Percentiles rank a stretch among this genome's conserved stretches.
These are phyloP conservation scores for Athelia psychrophila DNA, from an alignment of 1,284 basidiomycete species.

Conservation along the genomic window DNA sequence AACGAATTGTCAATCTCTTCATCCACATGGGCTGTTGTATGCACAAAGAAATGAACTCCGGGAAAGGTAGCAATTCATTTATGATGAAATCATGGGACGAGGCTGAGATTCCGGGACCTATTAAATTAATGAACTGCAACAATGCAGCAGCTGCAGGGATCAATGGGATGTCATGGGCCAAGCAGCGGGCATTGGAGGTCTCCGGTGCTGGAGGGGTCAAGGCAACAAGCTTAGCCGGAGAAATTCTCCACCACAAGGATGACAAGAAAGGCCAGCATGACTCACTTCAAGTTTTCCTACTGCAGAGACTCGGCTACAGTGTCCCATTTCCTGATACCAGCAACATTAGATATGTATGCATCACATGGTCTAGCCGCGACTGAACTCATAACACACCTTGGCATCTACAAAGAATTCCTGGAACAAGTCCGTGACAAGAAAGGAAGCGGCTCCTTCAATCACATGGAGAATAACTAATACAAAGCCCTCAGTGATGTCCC, in stretches of 20 bases:
- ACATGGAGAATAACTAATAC: constrained; percentile 28
- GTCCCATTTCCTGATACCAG: constrained; percentile 10
- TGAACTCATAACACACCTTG: constrained; percentile 3
- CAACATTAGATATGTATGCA: constrained; percentile 10
- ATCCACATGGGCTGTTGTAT: constrained; percentile 30
- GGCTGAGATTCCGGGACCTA: constrained; percentile 11
- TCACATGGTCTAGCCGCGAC: constrained; percentile 7
- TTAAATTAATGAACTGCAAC: constrained; percentile 25
- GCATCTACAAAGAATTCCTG: constrained; percentile 17
- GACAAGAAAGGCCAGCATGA: constrained; percentile 31
- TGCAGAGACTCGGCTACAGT: constrained; percentile 7
- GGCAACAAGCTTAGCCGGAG: constrained; percentile 21
- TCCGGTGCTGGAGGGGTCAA: constrained; percentile 26
- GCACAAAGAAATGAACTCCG: constrained; percentile 35
- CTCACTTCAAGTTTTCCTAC: constrained; percentile 11
- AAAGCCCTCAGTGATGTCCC: constrained; percentile 19
- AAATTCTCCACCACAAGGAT: constrained; percentile 28
- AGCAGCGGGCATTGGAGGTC: constrained; percentile 13
- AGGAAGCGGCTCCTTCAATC: constrained; percentile 13
- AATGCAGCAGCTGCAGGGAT: constrained; percentile 19
- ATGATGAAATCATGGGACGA: constrained; percentile 20
- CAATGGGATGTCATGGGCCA: constrained; percentile 6
- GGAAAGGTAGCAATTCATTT: constrained; percentile 21
- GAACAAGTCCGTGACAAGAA: constrained; percentile 22
- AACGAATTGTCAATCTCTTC: constrained; percentile 17